Conservation (phyloP, 495 filamentous ascomycete species). For the Tuber brumale region DNA sequence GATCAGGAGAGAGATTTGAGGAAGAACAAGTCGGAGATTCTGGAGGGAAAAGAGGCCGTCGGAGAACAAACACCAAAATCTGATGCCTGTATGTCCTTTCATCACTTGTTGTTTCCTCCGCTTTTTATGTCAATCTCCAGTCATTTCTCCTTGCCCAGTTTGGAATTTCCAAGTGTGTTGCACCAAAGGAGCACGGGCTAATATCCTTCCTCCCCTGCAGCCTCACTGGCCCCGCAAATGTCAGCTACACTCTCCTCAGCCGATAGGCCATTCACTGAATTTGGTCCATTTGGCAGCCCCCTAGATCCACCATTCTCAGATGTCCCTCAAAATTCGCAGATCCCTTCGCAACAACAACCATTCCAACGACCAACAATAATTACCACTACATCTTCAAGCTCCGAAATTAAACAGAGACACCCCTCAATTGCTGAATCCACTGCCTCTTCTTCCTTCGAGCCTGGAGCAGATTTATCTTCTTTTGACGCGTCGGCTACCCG, state of each 20-base stretch:
- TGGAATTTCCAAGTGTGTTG: not conserved
- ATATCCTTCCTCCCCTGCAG: constrained; percentile 10
- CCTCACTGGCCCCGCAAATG: constrained; percentile 15
- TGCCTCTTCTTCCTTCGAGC: constrained; percentile 29
- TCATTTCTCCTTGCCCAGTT: not conserved
- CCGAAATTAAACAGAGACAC: constrained; percentile 18
- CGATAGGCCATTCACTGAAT: constrained; percentile 36
- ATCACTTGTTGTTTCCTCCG: not conserved
- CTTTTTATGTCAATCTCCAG: not conserved
- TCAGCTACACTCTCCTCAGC: constrained; percentile 17
- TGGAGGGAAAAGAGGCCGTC: not conserved
- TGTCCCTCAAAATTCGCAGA: constrained; percentile 8
- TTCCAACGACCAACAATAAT: constrained; percentile 14
- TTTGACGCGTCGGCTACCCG: constrained; percentile 38
- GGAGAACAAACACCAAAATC: not conserved
- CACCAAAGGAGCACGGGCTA: not conserved
- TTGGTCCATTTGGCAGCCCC: constrained; percentile 33
- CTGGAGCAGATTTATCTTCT: constrained; percentile 33
- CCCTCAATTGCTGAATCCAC: constrained; percentile 26
- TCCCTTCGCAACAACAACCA: not conserved
- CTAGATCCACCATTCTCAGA: constrained; percentile 5
- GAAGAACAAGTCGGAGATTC: constrained; percentile 1
- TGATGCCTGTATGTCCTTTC: constrained; percentile 17
- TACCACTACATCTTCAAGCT: constrained; percentile 9
- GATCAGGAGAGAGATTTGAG: not conserved